Base-by-base conservation (phyloP, 1,284 basidiomycete genomes). In the Volvariella surrecta region DNA sequence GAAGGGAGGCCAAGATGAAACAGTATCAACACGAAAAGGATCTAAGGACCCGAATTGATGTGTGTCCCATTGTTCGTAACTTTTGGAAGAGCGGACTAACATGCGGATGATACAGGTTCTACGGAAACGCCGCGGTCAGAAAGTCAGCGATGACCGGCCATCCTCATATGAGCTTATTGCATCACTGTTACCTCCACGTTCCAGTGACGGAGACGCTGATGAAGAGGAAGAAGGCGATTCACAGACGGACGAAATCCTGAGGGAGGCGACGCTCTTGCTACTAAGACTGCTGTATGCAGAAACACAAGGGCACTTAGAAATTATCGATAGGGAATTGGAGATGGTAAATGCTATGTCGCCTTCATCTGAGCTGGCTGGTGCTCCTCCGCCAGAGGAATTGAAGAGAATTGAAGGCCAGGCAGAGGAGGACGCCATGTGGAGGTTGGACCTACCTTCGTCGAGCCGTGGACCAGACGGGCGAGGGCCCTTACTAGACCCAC, bases 11-110 rank as follows among this genome's bases (percentile, higher is more conserved):
- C 31, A 97, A 95, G 67, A 94, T 97, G 50, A 78, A 76, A 48
- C 91, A 93, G 57, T 95, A 80, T 60, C 80, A 80, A 59, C 74
- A 78, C 44, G 89, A 94, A 61, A 94, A 89, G 60, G 82, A 89
- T 43, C 63, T 94, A 21, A 73, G 76, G 42, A 63, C 66, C 21
- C 73, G 73, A 45, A 78, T 95, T 18, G 73, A 89, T 60, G 89
- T 87, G 47, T 41, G 66, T 45, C 10, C 11, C 24, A 28, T 11
- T 28, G 32, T 31, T 15, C 19, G 19, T 19, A 38, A 43, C 10
- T 28, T 44, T 15, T 13, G n/a, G 3, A 17, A 13, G 11, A 17
- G 13, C 8, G 34, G 41, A 19, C 17, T 6, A 13, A 42, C 20
- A 22, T n/a, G n/a, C n/a, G n/a, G n/a, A n/a, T 21, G 39, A 34